A percentile compares a stretch with the other conserved stretches of the same genome.
Conservation (phyloP, 345 rosid genomes). For the Rhodamnia rubescens region DNA sequence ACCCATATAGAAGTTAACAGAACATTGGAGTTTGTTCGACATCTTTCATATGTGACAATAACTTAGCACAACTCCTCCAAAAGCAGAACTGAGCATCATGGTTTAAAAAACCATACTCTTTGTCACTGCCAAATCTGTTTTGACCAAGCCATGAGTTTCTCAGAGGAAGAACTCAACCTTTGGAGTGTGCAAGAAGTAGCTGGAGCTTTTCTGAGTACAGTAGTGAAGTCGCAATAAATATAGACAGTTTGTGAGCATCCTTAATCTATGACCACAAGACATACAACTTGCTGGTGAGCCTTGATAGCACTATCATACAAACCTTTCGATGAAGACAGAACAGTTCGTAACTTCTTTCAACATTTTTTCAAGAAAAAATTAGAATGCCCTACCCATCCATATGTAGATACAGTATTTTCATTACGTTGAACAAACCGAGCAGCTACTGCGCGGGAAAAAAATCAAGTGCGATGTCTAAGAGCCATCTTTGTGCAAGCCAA, state of each 20-base stretch:
- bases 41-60: neutral
- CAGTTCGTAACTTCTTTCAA: neutral
- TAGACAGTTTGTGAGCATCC: neutral
- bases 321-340: neutral
- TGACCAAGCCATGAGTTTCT: neutral
- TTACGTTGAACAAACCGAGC: neutral
- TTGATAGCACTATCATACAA: neutral
- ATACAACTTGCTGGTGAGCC: neutral
- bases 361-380: neutral
- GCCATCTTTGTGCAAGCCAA: neutral
- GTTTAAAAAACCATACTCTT: neutral
- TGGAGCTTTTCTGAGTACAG: neutral
- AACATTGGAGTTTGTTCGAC: neutral
- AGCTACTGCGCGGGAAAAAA: neutral
- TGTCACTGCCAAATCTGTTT: neutral
- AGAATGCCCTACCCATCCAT: neutral
- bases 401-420: neutral
- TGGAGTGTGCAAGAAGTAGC: neutral
- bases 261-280: neutral
- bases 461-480: neutral
- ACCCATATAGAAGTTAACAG: neutral
- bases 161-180: neutral
- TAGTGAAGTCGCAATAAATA: neutral
- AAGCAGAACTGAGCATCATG: neutral
- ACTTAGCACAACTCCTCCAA: neutral